These are phyloP conservation scores for Stagonosporopsis chrysanthemi DNA, from an alignment of 2,329 filamentous ascomycete genomes.

Conservation along the genomic window DNA sequence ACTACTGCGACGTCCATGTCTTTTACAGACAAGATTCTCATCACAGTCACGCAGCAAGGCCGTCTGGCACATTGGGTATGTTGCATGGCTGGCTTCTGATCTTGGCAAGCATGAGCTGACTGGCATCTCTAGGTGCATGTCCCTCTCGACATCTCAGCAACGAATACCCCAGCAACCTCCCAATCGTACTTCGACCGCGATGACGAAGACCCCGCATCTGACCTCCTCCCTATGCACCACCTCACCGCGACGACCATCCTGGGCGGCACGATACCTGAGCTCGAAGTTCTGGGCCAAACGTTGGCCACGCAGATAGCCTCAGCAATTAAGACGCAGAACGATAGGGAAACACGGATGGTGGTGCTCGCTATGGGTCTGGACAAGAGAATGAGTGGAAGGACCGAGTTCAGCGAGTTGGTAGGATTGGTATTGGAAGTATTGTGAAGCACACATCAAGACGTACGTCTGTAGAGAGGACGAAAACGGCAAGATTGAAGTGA, in stretches of 20 bases:
- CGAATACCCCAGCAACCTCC: slow-evolving; percentile 66
- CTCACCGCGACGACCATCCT: slow-evolving; percentile 87
- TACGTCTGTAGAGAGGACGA: neutral
- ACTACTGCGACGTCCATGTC: slow-evolving; percentile 77
- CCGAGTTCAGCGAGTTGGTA: slow-evolving; percentile 54
- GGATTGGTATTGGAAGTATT: slow-evolving; percentile 51
- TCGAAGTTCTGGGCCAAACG: slow-evolving; percentile 85
- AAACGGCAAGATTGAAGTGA: neutral
- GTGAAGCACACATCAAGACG: slow-evolving; percentile 21
- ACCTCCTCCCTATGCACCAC: slow-evolving; percentile 77
- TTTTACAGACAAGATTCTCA: slow-evolving; percentile 89
- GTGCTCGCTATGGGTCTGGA: slow-evolving; percentile 66
- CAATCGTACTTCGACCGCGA: slow-evolving; percentile 56
- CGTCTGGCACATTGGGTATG: slow-evolving; percentile 89
- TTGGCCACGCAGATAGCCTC: slow-evolving; percentile 90
- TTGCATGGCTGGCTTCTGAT: slow-evolving; percentile 3
- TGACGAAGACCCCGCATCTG: slow-evolving; percentile 42
- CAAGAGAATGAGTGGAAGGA: slow-evolving; percentile 58
- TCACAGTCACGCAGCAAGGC: slow-evolving; percentile 88
- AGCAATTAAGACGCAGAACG: slow-evolving; percentile 74
- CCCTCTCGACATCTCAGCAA: slow-evolving; percentile 72
- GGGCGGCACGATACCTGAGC: slow-evolving; percentile 78
- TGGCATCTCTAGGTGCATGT: slow-evolving; percentile 72
- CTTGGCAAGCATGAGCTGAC: slow-evolving; percentile 19
- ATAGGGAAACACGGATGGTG: slow-evolving; percentile 66